Evolutionary conservation across 2,329 filamentous ascomycete genomes (phyloP).

Genomic region (Akanthomyces lecanii): DNA sequence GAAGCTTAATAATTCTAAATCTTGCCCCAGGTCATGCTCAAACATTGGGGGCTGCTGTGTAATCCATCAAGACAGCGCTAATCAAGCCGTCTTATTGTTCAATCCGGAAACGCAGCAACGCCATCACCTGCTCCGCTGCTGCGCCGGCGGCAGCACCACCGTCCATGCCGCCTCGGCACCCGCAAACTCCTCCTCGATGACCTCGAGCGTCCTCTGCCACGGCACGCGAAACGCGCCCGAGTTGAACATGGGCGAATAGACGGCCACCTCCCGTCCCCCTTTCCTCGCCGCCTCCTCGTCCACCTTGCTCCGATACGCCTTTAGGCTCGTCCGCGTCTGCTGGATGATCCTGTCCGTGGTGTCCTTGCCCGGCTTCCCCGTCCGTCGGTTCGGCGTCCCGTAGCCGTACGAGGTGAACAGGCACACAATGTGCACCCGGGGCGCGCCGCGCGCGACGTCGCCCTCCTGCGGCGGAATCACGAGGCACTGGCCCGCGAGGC

Average conservation of each 20-base stretch:
- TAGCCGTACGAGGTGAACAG: slow-evolving; percentile 24
- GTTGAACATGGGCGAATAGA: slow-evolving; percentile 25
- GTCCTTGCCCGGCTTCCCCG: slow-evolving; percentile 21
- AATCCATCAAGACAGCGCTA: neutral
- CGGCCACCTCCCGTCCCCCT: neutral
- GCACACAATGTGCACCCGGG: slow-evolving; percentile 23
- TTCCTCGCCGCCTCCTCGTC: neutral
- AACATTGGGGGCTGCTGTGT: no score
- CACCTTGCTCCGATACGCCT: slow-evolving; percentile 19
- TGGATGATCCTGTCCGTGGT: slow-evolving; percentile 16
- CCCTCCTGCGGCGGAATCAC: slow-evolving; percentile 27
- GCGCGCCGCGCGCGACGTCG: slow-evolving; percentile 22
- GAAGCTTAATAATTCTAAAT: no score
- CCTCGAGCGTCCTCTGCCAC: slow-evolving; percentile 21
- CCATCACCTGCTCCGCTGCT: neutral
- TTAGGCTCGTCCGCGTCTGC: slow-evolving; percentile 21
- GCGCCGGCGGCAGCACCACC: neutral
- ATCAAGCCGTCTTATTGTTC: neutral
- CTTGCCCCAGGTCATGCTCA: no score
- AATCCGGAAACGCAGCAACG: no score
- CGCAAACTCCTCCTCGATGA: slow-evolving; percentile 11
- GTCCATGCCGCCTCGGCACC: slow-evolving; percentile 3
- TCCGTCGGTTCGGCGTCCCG: slow-evolving; percentile 15
- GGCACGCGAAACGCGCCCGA: slow-evolving; percentile 23
- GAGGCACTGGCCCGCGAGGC: slow-evolving; percentile 25